Percentiles rank a stretch among this genome's conserved stretches.
Evolutionary conservation across 768 basidiomycete genomes (phyloP).

Genomic region (Phylloporus sp.): DNA sequence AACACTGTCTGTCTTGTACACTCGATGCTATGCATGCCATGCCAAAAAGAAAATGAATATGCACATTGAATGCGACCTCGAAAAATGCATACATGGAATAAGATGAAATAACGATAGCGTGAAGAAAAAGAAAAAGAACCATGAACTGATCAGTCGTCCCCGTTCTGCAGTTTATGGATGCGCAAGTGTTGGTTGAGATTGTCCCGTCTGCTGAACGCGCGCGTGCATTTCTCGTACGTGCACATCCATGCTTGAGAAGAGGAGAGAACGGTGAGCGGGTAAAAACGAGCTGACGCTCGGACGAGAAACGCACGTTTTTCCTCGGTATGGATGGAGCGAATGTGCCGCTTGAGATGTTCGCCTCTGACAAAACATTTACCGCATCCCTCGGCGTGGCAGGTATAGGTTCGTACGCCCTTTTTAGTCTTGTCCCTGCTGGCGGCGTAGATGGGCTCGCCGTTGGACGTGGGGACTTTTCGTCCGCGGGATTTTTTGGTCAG

Average conservation of each 20-base stretch:
- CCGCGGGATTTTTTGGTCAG: conserved; percentile 48
- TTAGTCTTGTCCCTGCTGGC: conserved; percentile 31
- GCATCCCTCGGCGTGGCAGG: conserved; percentile 67
- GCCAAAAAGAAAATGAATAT: background rate
- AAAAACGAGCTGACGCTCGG: background rate
- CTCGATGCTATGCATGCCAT: conserved; percentile 20
- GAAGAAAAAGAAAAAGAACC: too few species aligned
- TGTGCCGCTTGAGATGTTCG: conserved; percentile 80
- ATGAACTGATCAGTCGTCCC: conserved; percentile 20
- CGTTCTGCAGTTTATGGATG: conserved; percentile 41
- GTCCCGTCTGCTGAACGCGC: conserved; percentile 69
- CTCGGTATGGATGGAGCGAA: conserved; percentile 74
- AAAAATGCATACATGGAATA: conserved; percentile 16
- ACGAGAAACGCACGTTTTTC: conserved; percentile 58
- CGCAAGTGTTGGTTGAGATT: conserved; percentile 73
- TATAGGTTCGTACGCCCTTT: conserved; percentile 43
- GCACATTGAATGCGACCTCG: background rate
- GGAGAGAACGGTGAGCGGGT: background rate
- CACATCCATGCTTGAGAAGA: conserved; percentile 34
- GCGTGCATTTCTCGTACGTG: conserved; percentile 58
- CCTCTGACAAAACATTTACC: conserved; percentile 74
- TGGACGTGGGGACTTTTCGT: conserved; percentile 42
- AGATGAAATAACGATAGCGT: conserved; percentile 15
- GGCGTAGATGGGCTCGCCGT: conserved; percentile 17
- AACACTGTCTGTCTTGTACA: background rate